These are phyloP conservation scores for Parsonsia alboflavescens DNA, from an alignment of 257 asterid species.

Conservation along the genomic window DNA sequence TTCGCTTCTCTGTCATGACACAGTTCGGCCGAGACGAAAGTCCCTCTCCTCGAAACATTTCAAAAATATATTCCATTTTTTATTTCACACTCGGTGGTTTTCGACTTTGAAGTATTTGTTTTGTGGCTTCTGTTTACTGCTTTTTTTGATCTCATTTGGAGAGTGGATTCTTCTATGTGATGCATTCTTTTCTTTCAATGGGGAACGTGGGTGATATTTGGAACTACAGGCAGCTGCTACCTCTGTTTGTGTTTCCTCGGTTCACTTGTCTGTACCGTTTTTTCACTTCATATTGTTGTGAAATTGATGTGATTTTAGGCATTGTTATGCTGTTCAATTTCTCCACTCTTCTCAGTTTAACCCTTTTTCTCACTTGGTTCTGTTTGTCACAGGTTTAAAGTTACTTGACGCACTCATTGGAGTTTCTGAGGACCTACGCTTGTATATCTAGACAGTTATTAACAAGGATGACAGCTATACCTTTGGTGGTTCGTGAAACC, in stretches of 20 bases:
- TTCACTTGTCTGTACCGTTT: not conserved
- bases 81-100: too few species aligned
- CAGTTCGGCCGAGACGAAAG: too few species aligned
- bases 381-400: constrained; percentile 20
- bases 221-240: not conserved
- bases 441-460: constrained; percentile 22
- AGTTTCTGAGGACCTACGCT: constrained; percentile 32
- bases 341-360: not conserved
- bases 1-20: too few species aligned
- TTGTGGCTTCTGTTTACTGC: not conserved
- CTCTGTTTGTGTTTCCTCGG: not conserved
- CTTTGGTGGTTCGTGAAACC: constrained; percentile 80
- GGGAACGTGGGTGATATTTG: not conserved
- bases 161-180: not conserved
- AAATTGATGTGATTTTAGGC: not conserved
- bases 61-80: too few species aligned
- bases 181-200: not conserved
- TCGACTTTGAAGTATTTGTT: too few species aligned
- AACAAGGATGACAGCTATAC: constrained; percentile 87
- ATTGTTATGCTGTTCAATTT: not conserved
- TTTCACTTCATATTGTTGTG: too few species aligned
- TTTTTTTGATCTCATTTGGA: not conserved
- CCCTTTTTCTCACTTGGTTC: not conserved
- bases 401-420: constrained; percentile 7
- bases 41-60: too few species aligned